These are phyloP conservation scores for Aspergillus hortae DNA, from an alignment of 2,329 filamentous ascomycete genomes.

Conservation along the genomic window DNA sequence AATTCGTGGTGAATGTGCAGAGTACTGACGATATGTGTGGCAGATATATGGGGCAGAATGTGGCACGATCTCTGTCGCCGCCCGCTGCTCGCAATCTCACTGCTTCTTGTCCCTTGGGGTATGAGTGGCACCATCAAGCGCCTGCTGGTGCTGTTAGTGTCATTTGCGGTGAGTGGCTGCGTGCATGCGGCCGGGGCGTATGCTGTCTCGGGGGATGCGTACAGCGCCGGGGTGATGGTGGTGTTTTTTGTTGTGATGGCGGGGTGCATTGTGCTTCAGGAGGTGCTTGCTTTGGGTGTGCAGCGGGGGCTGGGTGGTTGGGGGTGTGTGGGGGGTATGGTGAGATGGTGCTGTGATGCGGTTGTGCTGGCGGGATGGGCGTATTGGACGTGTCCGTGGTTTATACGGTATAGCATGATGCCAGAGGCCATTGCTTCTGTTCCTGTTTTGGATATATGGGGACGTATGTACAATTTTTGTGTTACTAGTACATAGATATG, in stretches of 20 bases:
- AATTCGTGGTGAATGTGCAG: too few species aligned
- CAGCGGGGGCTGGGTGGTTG: neutral
- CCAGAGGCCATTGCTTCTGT: conserved; percentile 12
- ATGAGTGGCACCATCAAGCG: too few species aligned
- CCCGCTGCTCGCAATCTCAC: conserved; percentile 9
- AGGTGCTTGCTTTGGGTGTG: conserved; percentile 3
- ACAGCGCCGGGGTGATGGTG: conserved; percentile 12
- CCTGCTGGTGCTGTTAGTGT: neutral
- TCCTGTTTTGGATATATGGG: neutral
- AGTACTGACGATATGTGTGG: neutral
- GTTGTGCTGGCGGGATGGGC: conserved; percentile 10
- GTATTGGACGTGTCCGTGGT: conserved; percentile 15
- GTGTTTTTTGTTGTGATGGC: conserved; percentile 13
- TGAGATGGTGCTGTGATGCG: conserved; percentile 8
- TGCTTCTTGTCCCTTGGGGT: conserved; percentile 3
- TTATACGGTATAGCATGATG: conserved; percentile 14
- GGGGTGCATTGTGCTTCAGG: conserved; percentile 10
- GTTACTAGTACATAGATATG: too few species aligned
- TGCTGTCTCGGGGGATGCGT: conserved; percentile 6
- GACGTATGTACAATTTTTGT: too few species aligned
- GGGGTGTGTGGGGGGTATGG: neutral
- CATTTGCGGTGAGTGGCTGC: conserved; percentile 12
- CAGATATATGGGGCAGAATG: conserved; percentile 18
- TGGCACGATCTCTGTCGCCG: conserved; percentile 18
- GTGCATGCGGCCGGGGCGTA: conserved; percentile 13